Evolutionary conservation across 768 basidiomycete species (phyloP).

Genomic region (Termitomyces sp.): DNA sequence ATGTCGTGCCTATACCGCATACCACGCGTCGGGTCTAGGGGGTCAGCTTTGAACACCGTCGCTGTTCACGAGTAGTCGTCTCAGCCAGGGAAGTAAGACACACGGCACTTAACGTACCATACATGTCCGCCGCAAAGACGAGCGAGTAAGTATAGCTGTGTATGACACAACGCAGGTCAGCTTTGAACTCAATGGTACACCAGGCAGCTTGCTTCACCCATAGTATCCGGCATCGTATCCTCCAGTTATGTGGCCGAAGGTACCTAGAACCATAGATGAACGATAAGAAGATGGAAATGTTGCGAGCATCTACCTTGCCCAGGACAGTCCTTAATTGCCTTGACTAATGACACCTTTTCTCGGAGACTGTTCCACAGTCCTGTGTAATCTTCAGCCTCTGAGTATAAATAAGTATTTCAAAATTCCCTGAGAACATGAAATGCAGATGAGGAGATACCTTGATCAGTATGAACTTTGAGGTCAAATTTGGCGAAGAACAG

Average conservation of each 20-base stretch:
- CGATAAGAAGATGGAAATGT: background rate
- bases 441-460: slow-evolving; percentile 35
- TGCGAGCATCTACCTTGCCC: slow-evolving; percentile 53
- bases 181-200: background rate
- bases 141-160: slow-evolving; percentile 67
- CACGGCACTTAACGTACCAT: slow-evolving; percentile 28
- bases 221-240: slow-evolving; percentile 74
- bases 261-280: slow-evolving; percentile 27
- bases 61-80: slow-evolving; percentile 26
- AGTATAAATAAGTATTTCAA: background rate
- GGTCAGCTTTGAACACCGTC: slow-evolving; percentile 80
- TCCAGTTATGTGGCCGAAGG: slow-evolving; percentile 75
- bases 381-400: slow-evolving; percentile 72
- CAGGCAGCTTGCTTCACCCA: slow-evolving; percentile 34
- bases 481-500: slow-evolving; percentile 84
- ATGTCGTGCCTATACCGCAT: slow-evolving; percentile 74
- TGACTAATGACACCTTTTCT: slow-evolving; percentile 67
- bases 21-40: slow-evolving; percentile 66
- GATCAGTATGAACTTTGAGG: slow-evolving; percentile 68
- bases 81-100: background rate
- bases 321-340: slow-evolving; percentile 53
- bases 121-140: slow-evolving; percentile 60
- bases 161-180: background rate
- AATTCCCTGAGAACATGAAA: background rate
- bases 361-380: slow-evolving; percentile 73